A percentile compares a stretch with the other conserved stretches of the same genome.
Evolutionary conservation across 169 alveolate genomes (phyloP).

Genomic region (Plasmodium vivax): DNA sequence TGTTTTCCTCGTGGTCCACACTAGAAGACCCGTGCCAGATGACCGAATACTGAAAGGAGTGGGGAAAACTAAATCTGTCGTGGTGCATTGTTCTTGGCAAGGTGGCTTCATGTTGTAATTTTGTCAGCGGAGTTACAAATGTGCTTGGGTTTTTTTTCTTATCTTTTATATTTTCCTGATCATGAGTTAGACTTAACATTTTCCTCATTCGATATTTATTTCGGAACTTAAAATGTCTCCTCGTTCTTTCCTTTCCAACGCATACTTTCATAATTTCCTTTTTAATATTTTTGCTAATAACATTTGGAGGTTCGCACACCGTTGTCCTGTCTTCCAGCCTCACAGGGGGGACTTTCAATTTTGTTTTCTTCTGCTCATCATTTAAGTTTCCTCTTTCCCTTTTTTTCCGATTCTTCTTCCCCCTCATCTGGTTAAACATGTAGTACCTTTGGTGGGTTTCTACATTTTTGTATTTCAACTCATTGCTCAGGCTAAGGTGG

Average conservation of each 20-base stretch:
- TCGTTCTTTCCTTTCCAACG: conserved; percentile 80
- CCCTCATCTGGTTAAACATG: conserved; percentile 57
- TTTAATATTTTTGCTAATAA: conserved; percentile 85
- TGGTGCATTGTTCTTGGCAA: conserved; percentile 83
- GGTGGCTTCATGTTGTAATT: conserved; percentile 84
- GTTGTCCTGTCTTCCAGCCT: conserved; percentile 86
- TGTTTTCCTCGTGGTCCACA: conserved; percentile 74
- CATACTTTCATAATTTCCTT: conserved; percentile 78
- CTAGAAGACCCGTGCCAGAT: conserved; percentile 83
- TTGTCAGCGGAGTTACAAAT: conserved; percentile 87
- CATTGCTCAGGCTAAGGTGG: background rate
- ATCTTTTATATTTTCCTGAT: conserved; percentile 59
- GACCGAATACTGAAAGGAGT: conserved; percentile 81
- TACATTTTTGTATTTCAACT: conserved; percentile 18
- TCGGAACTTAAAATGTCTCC: conserved; percentile 82
- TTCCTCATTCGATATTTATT: conserved; percentile 79
- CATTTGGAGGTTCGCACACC: conserved; percentile 84
- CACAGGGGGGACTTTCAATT: conserved; percentile 67
- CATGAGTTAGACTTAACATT: conserved; percentile 29
- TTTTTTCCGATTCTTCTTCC: conserved; percentile 67
- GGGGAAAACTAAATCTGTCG: conserved; percentile 84
- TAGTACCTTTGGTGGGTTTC: conserved; percentile 14
- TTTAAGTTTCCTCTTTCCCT: conserved; percentile 56
- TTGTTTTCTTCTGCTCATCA: conserved; percentile 54
- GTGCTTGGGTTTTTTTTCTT: conserved; percentile 73